Percentiles rank a stretch among this genome's conserved stretches.
Conservation (phyloP, 768 basidiomycete species). For the Rhodocollybia butyracea region DNA sequence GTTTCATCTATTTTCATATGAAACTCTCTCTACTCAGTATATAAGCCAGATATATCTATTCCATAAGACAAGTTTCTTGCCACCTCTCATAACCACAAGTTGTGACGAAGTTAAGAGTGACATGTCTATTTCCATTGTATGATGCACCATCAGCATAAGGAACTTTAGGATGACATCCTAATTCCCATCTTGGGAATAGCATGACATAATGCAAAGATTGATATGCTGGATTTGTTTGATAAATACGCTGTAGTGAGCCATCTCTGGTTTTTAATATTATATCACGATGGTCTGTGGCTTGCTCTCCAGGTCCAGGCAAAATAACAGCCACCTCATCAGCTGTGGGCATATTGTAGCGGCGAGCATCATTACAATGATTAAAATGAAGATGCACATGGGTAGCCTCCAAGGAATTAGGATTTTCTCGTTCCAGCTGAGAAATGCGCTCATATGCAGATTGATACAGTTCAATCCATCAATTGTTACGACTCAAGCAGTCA, state of each 20-base stretch:
- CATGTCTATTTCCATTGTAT: no score
- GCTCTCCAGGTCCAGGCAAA: no score
- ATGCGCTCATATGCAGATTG: not conserved
- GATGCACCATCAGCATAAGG: no score
- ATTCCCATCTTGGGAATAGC: constrained; percentile 25
- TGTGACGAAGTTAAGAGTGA: no score
- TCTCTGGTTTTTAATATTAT: no score
- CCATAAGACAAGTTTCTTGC: no score
- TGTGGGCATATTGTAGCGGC: not conserved
- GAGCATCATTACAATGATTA: not conserved
- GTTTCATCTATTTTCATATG: no score
- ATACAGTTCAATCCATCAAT: not conserved
- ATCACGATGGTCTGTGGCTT: no score
- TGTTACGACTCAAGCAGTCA: not conserved
- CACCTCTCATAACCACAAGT: no score
- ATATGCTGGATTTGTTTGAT: constrained; percentile 31
- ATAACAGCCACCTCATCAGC: not conserved
- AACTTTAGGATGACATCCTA: constrained; percentile 40
- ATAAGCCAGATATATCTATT: no score
- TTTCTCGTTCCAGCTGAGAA: not conserved
- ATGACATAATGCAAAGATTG: constrained; percentile 25
- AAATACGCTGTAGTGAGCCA: constrained; percentile 25
- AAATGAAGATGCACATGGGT: not conserved
- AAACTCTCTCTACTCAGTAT: no score
- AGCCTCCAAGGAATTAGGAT: not conserved